Conservation (phyloP, 179 eudicot genomes). For the Amaranthus tricolor region DNA sequence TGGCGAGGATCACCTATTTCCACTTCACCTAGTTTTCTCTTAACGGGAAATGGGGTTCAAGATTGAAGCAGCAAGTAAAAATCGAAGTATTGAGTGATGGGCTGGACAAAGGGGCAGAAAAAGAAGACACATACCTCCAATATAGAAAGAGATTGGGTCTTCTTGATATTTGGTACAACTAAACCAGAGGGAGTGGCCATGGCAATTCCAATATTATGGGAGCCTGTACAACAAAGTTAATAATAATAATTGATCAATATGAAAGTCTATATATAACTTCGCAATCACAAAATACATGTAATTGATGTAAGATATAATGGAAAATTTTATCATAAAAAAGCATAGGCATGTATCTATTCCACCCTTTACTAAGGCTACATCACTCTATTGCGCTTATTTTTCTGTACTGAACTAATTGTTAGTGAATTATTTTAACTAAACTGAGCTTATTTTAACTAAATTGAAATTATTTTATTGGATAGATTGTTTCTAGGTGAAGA, state of each 20-base stretch:
- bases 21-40: too few species aligned
- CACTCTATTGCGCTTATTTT: too few species aligned
- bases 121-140: constrained; percentile 57
- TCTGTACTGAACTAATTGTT: too few species aligned
- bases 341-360: not conserved
- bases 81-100: not conserved
- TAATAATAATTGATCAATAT: not conserved
- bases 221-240: constrained; percentile 38
- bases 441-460: too few species aligned
- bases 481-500: too few species aligned
- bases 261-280: not conserved
- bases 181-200: constrained; percentile 93
- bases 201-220: constrained; percentile 91
- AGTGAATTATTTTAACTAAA: too few species aligned
- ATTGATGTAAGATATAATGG: not conserved
- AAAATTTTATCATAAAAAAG: not conserved
- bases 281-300: not conserved
- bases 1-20: too few species aligned
- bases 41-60: too few species aligned
- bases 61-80: too few species aligned
- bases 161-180: constrained; percentile 93
- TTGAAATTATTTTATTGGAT: too few species aligned
- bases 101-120: not conserved
- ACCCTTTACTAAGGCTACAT: not conserved
- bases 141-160: constrained; percentile 79